These are phyloP conservation scores for Fusarium sp. DNA, from an alignment of 2,329 filamentous ascomycete species.

Conservation along the genomic window DNA sequence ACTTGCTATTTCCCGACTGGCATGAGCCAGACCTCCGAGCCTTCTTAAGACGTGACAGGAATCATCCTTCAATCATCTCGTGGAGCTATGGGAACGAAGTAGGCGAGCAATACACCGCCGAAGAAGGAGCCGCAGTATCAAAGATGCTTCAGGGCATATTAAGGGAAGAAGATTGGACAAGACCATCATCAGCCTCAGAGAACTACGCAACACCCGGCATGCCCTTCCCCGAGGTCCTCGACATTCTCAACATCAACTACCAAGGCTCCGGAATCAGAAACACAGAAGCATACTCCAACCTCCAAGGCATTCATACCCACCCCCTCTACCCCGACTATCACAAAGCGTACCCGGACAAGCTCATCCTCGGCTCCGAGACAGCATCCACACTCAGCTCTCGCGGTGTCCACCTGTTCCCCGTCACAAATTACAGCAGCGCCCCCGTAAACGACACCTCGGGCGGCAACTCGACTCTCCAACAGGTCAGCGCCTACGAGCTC, in stretches of 20 bases:
- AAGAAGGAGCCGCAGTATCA: slow-evolving; percentile 46
- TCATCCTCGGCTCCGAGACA: slow-evolving; percentile 56
- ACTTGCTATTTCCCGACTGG: slow-evolving; percentile 64
- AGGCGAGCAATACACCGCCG: slow-evolving; percentile 54
- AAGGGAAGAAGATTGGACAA: slow-evolving; percentile 58
- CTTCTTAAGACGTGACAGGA: slow-evolving; percentile 64
- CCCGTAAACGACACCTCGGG: slow-evolving; percentile 52
- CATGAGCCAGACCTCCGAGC: slow-evolving; percentile 62
- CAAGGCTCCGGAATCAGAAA: slow-evolving; percentile 61
- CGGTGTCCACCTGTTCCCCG: slow-evolving; percentile 64
- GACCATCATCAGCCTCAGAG: slow-evolving; percentile 57
- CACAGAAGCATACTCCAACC: slow-evolving; percentile 41
- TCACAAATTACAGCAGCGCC: slow-evolving; percentile 51
- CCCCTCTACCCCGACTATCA: slow-evolving; percentile 56
- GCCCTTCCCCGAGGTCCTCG: slow-evolving; percentile 53
- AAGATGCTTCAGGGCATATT: slow-evolving; percentile 54
- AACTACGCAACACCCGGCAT: slow-evolving; percentile 54
- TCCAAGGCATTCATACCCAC: slow-evolving; percentile 43
- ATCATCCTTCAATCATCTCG: slow-evolving; percentile 62
- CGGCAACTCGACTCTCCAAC: slow-evolving; percentile 47
- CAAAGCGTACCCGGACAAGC: slow-evolving; percentile 56
- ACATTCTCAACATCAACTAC: slow-evolving; percentile 65
- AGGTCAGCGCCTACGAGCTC: slow-evolving; percentile 63
- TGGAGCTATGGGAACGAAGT: slow-evolving; percentile 68
- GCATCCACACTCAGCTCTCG: slow-evolving; percentile 60